Evolutionary conservation across 108 stramenopile species (phyloP).

Genomic region (Pelagomonas calceolata): DNA sequence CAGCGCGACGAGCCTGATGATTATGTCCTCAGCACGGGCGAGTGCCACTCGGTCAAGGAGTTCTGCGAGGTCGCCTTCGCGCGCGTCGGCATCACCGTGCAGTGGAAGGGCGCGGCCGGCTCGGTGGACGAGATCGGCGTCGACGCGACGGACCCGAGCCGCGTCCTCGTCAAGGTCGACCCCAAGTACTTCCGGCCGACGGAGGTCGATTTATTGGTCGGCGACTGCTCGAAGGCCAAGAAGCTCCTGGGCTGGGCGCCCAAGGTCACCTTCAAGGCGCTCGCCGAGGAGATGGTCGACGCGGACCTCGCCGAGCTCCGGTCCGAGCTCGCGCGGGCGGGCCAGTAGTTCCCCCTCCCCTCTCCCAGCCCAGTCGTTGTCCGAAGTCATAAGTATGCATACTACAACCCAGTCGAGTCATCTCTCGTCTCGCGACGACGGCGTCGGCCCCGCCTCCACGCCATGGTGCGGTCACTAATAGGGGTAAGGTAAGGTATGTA

Average conservation of each 20-base stretch:
- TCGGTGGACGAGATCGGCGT: constrained; percentile 87
- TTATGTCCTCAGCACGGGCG: constrained; percentile 94
- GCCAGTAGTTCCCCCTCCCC: too few relatives aligned
- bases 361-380: too few relatives aligned
- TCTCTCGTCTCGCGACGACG: too few relatives aligned
- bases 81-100: constrained; percentile 62
- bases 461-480: too few relatives aligned
- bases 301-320: constrained; percentile 74
- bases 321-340: too few relatives aligned
- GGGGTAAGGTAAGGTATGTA: too few relatives aligned
- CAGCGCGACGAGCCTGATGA: constrained; percentile 88
- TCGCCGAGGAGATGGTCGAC: constrained; percentile 91
- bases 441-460: too few relatives aligned
- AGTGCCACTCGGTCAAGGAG: constrained; percentile 91
- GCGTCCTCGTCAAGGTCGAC: constrained; percentile 80
- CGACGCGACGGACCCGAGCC: constrained; percentile 63
- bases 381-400: too few relatives aligned
- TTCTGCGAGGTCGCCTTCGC: constrained; percentile 89
- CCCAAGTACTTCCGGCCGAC: constrained; percentile 97
- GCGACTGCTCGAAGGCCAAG: constrained; percentile 89
- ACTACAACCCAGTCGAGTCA: too few relatives aligned
- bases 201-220: constrained; percentile 92
- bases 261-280: constrained; percentile 58
- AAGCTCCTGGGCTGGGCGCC: constrained; percentile 78
- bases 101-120: constrained; percentile 79